Evolutionary conservation across 495 filamentous ascomycete genomes (phyloP).

Genomic region (Tuber brumale): DNA sequence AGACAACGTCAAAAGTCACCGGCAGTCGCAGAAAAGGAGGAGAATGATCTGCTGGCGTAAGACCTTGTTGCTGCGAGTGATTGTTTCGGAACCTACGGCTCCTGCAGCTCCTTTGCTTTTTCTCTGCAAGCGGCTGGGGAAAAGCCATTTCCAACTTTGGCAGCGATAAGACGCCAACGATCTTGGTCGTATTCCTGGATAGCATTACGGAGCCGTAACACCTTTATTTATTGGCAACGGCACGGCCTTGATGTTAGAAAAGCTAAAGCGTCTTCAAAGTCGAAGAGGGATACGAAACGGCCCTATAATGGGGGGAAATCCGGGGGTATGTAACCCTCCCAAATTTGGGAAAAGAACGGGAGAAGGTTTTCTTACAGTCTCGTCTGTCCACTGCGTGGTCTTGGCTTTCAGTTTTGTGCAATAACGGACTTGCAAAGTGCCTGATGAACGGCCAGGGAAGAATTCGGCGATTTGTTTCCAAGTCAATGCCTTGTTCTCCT

Average conservation of each 20-base stretch:
- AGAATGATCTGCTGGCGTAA: background rate
- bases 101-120: slow-evolving; percentile 57
- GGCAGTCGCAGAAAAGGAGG: background rate
- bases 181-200: slow-evolving; percentile 85
- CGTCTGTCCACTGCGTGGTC: slow-evolving; percentile 84
- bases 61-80: slow-evolving; percentile 16
- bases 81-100: slow-evolving; percentile 28
- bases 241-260: slow-evolving; percentile 29
- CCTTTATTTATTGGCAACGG: slow-evolving; percentile 47
- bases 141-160: slow-evolving; percentile 79
- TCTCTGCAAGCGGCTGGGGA: slow-evolving; percentile 78
- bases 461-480: slow-evolving; percentile 97
- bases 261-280: slow-evolving; percentile 8
- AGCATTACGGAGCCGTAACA: slow-evolving; percentile 68
- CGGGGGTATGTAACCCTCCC: slow-evolving; percentile 15
- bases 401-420: slow-evolving; percentile 91
- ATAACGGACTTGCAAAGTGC: slow-evolving; percentile 85
- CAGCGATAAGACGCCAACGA: slow-evolving; percentile 79
- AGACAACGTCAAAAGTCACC: background rate
- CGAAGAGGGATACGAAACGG: slow-evolving; percentile 3
- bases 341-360: slow-evolving; percentile 16
- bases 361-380: slow-evolving; percentile 60
- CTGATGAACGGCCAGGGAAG: slow-evolving; percentile 80
- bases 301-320: slow-evolving; percentile 11
- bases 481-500: slow-evolving; percentile 84